phyloP scores from a whole-genome alignment of 768 basidiomycete genomes.

The Pholiota molesta region DNA sequence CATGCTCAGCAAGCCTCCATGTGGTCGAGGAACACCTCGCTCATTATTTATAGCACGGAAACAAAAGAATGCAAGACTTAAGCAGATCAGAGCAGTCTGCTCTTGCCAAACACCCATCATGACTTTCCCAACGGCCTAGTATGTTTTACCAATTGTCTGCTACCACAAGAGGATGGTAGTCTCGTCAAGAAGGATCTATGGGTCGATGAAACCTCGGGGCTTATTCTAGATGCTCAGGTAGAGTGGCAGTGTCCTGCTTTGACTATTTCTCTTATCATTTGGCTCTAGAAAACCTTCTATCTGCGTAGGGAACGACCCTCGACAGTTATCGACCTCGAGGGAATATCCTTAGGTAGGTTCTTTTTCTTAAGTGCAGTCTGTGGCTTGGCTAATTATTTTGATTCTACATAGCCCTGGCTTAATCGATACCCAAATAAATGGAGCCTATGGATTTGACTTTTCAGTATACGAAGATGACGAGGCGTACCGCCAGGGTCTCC shows the following conservation, averaged over 20 bases:
- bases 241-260: neutral
- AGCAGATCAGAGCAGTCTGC: neutral
- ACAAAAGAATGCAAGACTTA: conserved; percentile 8
- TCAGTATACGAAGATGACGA: conserved; percentile 76
- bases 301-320: conserved; percentile 60
- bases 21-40: conserved; percentile 3
- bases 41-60: conserved; percentile 4
- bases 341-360: conserved; percentile 70
- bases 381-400: neutral
- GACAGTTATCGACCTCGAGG: conserved; percentile 67
- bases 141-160: conserved; percentile 86
- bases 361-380: neutral
- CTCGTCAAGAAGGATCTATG: conserved; percentile 77
- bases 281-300: conserved; percentile 68
- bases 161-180: conserved; percentile 80
- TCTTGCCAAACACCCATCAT: conserved; percentile 26
- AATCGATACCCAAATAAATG: conserved; percentile 90
- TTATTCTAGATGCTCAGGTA: conserved; percentile 78
- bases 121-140: conserved; percentile 66
- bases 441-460: conserved; percentile 87
- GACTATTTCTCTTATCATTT: neutral
- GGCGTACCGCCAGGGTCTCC: conserved; percentile 67
- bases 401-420: conserved; percentile 66
- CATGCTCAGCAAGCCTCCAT: conserved; percentile 7
- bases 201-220: conserved; percentile 76